Evolutionary conservation across 2,329 filamentous ascomycete species (phyloP), one percentile per base, ranked within the genome.

Genomic region (Rhynchosporium agropyri): DNA sequence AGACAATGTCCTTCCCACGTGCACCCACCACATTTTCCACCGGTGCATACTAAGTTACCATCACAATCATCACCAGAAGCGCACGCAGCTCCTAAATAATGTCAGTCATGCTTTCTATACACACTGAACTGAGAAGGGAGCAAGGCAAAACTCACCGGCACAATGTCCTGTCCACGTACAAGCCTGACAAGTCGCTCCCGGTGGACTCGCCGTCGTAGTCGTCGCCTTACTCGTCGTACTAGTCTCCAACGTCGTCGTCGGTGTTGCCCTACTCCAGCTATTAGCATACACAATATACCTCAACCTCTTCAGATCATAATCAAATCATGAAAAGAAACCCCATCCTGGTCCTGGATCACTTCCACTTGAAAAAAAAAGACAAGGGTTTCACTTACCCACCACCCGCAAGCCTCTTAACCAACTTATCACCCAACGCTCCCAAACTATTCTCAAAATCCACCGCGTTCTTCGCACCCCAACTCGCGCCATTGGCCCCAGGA

Each of bases 381-480:
- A 36, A 36, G 33, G 33, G 9, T 20, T 20, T 5, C 33, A 36
- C 33, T 36, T 3, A 40, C 7, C 61, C 43, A 33, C 46, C 58
- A 33, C 64, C 67, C 8, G 70, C 71, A 51, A 80, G 75, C 4
- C 74, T 67, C 46, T 72, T 62, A n/a, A 88, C 75, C 49, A 88
- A 74, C 67, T 73, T 75, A 68, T 87, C 78, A 0, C 85, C 85
- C 0, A 85, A 70, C 0, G 64, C 68, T 58, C 76, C 72, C 60
- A 87, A 80, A 69, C 82, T 85, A n/a, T 67, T 73, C 72, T 83
- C 80, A 66, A 88, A 87, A 15, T 80, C 77, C 8, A 74, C 73
- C 31, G 76, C 81, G 64, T 73, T 79, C 6, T 72, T 70, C 0
- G 85, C 83, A 8, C 75, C 74, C 86, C 86, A 89, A 36, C 80